A percentile compares a stretch with the other conserved stretches of the same genome.
Evolutionary conservation across 331 rosid genomes (phyloP).

Genomic region (Telfairia occidentalis): DNA sequence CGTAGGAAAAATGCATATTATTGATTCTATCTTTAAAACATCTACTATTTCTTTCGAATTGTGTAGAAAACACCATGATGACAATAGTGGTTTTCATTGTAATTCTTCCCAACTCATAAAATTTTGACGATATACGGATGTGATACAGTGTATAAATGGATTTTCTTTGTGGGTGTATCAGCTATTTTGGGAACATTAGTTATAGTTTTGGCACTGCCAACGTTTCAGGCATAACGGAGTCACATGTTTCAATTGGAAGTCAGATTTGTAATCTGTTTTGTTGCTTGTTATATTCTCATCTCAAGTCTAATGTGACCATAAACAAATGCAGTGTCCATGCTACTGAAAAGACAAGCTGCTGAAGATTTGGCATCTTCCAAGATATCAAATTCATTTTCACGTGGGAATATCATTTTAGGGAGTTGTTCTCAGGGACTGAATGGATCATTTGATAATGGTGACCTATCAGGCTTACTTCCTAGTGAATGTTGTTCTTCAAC

Average conservation of each 20-base stretch:
- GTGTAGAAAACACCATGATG: not conserved
- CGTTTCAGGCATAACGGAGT: not conserved
- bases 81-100: not conserved
- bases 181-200: not conserved
- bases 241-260: not conserved
- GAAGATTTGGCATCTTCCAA: constrained; percentile 26
- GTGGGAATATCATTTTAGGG: constrained; percentile 18
- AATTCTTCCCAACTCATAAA: not conserved
- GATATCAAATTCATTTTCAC: constrained; percentile 14
- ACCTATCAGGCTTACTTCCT: constrained; percentile 9
- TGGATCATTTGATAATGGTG: constrained; percentile 22
- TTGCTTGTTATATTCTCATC: constrained; percentile 1
- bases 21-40: not conserved
- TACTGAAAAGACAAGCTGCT: constrained; percentile 51
- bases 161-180: not conserved
- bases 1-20: not conserved
- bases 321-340: constrained; percentile 53
- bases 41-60: not conserved
- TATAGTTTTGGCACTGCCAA: not conserved
- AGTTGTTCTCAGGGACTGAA: constrained; percentile 22
- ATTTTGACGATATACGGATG: not conserved
- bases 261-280: constrained; percentile 3
- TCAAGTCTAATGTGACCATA: constrained; percentile 13
- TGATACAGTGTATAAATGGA: not conserved
- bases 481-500: constrained; percentile 23